Conservation (phyloP, 257 asterid genomes). For the Salvia miltiorrhiza region DNA sequence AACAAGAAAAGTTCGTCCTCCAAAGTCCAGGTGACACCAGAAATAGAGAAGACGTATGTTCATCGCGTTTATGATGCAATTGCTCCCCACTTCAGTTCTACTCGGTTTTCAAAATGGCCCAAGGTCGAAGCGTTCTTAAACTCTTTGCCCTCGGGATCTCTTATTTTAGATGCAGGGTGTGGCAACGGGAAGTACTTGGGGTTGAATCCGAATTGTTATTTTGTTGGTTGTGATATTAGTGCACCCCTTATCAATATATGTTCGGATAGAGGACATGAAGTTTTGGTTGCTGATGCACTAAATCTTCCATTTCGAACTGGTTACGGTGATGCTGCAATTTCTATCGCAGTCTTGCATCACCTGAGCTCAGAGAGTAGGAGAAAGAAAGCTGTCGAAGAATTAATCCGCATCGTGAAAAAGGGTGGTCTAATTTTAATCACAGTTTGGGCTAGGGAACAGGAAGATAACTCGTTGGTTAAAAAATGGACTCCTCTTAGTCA, state of each 20-base stretch:
- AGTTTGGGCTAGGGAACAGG: slow-evolving; percentile 99
- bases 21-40: slow-evolving; percentile 70
- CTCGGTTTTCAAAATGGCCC: slow-evolving; percentile 97
- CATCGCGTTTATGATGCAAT: slow-evolving; percentile 96
- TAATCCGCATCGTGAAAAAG: slow-evolving; percentile 67
- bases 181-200: slow-evolving; percentile 97
- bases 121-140: slow-evolving; percentile 79
- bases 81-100: slow-evolving; percentile 98
- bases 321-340: slow-evolving; percentile 90
- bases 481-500: slow-evolving; percentile 90
- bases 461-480: slow-evolving; percentile 63
- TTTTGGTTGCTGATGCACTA: slow-evolving; percentile 92
- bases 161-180: slow-evolving; percentile 86
- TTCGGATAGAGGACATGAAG: slow-evolving; percentile 76
- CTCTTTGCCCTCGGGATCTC: slow-evolving; percentile 73
- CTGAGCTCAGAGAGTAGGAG: slow-evolving; percentile 85
- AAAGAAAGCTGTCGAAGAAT: slow-evolving; percentile 82
- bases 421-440: slow-evolving; percentile 85
- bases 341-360: slow-evolving; percentile 96
- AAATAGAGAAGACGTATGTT: slow-evolving; percentile 89
- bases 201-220: slow-evolving; percentile 59
- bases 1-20: slow-evolving; percentile 33
- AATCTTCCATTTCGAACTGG: slow-evolving; percentile 83
- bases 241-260: slow-evolving; percentile 76
- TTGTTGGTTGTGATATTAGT: slow-evolving; percentile 88